These are phyloP conservation scores for Colletotrichum lentis DNA, from an alignment of 2,329 filamentous ascomycete genomes.

Conservation along the genomic window DNA sequence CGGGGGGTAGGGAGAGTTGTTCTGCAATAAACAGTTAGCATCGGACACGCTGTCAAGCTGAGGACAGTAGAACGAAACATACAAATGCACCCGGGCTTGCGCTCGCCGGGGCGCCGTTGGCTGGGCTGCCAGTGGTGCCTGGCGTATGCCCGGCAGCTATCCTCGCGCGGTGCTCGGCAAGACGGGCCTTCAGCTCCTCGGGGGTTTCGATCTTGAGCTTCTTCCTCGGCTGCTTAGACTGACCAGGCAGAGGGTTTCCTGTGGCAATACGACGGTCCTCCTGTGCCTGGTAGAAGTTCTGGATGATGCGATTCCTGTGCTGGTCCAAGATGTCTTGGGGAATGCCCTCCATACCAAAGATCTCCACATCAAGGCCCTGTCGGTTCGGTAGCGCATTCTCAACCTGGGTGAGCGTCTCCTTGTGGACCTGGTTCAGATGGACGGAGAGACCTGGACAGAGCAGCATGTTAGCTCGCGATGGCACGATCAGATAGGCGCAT, in stretches of 20 bases:
- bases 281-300: constrained; percentile 85
- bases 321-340: constrained; percentile 83
- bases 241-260: constrained; percentile 80
- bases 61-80: constrained; percentile 51
- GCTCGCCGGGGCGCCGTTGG: constrained; percentile 46
- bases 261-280: constrained; percentile 82
- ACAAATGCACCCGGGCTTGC: constrained; percentile 67
- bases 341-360: constrained; percentile 98
- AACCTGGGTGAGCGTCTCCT: constrained; percentile 85
- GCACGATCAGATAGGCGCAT: not conserved
- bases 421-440: constrained; percentile 98
- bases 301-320: constrained; percentile 86
- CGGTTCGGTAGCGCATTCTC: constrained; percentile 92
- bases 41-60: not conserved
- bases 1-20: constrained; percentile 53
- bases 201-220: constrained; percentile 77
- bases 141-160: constrained; percentile 67
- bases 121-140: constrained; percentile 59
- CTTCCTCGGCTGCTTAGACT: constrained; percentile 71
- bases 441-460: constrained; percentile 78
- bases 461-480: constrained; percentile 32
- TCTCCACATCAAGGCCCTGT: constrained; percentile 87
- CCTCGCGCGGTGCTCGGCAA: constrained; percentile 79
- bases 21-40: constrained; percentile 40
- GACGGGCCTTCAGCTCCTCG: constrained; percentile 80